Conservation (phyloP, 192 early-diverging fungal genomes). For the Phlyctochytrium planicorne region DNA sequence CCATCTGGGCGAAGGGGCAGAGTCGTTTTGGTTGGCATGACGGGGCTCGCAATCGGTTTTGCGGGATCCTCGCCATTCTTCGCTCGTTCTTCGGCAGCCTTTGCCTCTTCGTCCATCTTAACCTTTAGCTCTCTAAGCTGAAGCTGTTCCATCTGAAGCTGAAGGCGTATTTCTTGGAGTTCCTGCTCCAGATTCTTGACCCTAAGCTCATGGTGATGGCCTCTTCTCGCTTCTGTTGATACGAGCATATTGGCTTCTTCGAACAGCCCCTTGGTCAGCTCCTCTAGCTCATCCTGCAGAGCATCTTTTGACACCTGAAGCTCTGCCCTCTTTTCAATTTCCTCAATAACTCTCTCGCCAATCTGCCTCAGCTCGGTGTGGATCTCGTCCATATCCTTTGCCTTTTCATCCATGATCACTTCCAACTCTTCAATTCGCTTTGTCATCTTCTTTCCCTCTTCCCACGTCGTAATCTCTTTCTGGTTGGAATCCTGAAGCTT, state of each 20-base stretch:
- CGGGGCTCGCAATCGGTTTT: background rate
- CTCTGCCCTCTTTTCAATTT: slow-evolving; percentile 82
- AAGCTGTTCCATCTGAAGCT: slow-evolving; percentile 74
- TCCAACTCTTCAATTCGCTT: slow-evolving; percentile 63
- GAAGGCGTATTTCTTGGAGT: slow-evolving; percentile 62
- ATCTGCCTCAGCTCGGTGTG: slow-evolving; percentile 67
- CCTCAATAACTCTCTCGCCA: slow-evolving; percentile 52
- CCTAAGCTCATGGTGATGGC: slow-evolving; percentile 40
- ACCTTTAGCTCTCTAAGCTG: slow-evolving; percentile 84
- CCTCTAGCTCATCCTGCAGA: slow-evolving; percentile 94
- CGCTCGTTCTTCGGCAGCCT: slow-evolving; percentile 33
- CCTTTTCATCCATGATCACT: slow-evolving; percentile 65
- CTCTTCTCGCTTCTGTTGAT: slow-evolving; percentile 30
- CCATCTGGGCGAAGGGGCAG: background rate
- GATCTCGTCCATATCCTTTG: slow-evolving; percentile 64
- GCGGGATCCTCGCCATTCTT: background rate
- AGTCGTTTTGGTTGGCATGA: background rate
- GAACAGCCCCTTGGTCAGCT: slow-evolving; percentile 86
- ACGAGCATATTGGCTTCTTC: slow-evolving; percentile 90
- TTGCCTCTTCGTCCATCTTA: slow-evolving; percentile 41
- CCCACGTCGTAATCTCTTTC: background rate
- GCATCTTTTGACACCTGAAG: slow-evolving; percentile 89
- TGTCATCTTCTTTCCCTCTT: slow-evolving; percentile 53
- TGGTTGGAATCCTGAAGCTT: background rate
- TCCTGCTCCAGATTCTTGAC: slow-evolving; percentile 61